A percentile compares a stretch with the other conserved stretches of the same genome.
These are phyloP conservation scores for Eimeria nieschulzi DNA, from an alignment of 169 alveolate species.

Conservation along the genomic window DNA sequence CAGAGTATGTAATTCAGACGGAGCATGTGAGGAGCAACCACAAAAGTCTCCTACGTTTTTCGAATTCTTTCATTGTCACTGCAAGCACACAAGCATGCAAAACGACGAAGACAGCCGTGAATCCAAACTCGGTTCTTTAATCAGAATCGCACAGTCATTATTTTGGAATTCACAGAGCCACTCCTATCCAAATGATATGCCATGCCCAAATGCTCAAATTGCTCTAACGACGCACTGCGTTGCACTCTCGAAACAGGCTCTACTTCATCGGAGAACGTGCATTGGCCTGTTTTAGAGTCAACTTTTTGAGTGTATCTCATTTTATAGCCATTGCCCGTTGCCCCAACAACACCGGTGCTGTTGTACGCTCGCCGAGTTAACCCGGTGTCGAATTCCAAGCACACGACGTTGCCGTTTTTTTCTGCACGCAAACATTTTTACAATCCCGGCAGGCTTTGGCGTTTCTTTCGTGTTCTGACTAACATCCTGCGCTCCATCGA, in stretches of 20 bases:
- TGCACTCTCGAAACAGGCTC: background rate
- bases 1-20: background rate
- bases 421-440: background rate
- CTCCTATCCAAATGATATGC: background rate
- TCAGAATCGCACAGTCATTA: background rate
- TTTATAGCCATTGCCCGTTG: background rate
- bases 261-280: background rate
- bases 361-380: constrained; percentile 2
- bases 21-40: background rate
- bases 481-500: background rate
- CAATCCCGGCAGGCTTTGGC: background rate
- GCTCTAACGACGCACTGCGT: background rate
- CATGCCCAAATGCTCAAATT: background rate
- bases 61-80: constrained; percentile 41
- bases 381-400: constrained; percentile 29
- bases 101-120: background rate
- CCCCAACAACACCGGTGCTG: background rate
- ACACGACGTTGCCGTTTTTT: background rate
- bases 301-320: background rate
- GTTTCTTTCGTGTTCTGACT: background rate
- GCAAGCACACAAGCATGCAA: background rate
- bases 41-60: background rate
- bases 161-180: background rate
- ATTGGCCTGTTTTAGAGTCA: background rate
- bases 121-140: background rate